Base-by-base conservation (phyloP, 208 protist species). In the Trypanosoma caninum region DNA sequence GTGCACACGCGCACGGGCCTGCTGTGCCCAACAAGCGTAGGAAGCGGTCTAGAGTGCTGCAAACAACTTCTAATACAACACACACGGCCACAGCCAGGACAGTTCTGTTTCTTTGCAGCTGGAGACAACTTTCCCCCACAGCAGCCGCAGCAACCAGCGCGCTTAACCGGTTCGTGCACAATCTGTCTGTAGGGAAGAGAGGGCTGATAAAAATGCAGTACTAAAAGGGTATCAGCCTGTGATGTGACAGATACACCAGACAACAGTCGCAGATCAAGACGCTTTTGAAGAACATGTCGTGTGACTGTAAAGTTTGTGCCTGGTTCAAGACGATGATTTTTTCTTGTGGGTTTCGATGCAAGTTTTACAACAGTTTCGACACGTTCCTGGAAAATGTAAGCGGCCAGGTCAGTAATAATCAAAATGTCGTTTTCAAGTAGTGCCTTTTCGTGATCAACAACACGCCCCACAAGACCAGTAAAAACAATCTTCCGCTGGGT, bases 181-280 rank as follows among this genome's bases (percentile, higher is more conserved):
- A 85, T 64, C 5, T 65, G 59, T 0, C 79, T 67, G 57, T 83
- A 85, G 9, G 86, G 82, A 8, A 66, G 59, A 8, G 63, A 51
- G 18, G 77, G 70, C 13, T 77, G 71, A 40, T 87, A 86, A 22
- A 82, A 66, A 33, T 88, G 84, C 30, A 94, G 28, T n/a, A 88
- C 37, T 4, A 91, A 25, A 52, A 89, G 47, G 8, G 76, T 72
- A 62, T 94, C 87, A 2, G 87, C 87, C 25, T 76, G 80, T 18
- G 57, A 60, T 10, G 76, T 85, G 5, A 91, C 47, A 31, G 77
- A 80, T 25, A 94, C 63, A 8, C 77, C 75, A 9, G 72, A 61
- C 14, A 94, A 68, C 2, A 88, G 73, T 7, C 82, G 79, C 42
- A 94, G 30, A 57, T 88, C 81, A 20, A 94, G 50, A 8, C 80